Evolutionary conservation across 345 rosid genomes (phyloP).

Genomic region (Cardamine chenopodiifolia): DNA sequence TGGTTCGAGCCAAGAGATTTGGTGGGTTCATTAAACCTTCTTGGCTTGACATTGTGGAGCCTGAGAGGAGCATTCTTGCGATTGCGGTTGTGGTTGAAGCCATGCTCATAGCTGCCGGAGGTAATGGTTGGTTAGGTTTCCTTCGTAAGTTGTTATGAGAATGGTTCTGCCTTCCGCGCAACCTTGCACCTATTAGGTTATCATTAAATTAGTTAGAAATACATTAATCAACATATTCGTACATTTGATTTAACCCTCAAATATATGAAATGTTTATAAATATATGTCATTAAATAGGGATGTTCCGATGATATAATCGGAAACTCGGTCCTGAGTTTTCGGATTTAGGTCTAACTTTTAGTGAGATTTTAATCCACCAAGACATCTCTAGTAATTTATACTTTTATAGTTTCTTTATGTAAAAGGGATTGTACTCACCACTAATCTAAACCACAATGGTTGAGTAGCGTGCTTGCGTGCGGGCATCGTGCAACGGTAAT

Average conservation of each 20-base stretch:
- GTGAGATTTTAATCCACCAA: no score
- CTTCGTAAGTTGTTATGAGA: constrained; percentile 89
- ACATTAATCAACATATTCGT: background rate
- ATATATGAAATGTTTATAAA: constrained; percentile 1
- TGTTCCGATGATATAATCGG: no score
- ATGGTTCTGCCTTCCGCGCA: constrained; percentile 87
- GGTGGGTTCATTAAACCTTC: constrained; percentile 69
- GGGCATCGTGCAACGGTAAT: constrained; percentile 98
- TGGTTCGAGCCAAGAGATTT: constrained; percentile 69
- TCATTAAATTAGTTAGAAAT: constrained; percentile 22
- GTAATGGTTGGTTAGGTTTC: constrained; percentile 93
- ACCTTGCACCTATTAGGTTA: constrained; percentile 69
- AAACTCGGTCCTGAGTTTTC: no score
- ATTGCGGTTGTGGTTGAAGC: constrained; percentile 92
- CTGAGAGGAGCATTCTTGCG: constrained; percentile 77
- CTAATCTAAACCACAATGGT: no score
- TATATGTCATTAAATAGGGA: no score
- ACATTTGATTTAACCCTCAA: background rate
- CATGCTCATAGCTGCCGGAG: constrained; percentile 91
- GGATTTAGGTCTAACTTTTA: no score
- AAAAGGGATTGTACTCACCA: no score
- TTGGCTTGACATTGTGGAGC: constrained; percentile 72
- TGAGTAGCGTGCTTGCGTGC: constrained; percentile 88
- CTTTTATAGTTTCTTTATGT: no score
- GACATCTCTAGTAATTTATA: no score